These are phyloP conservation scores for Solanum ossicruentum DNA, from an alignment of 257 asterid species.

Conservation along the genomic window DNA sequence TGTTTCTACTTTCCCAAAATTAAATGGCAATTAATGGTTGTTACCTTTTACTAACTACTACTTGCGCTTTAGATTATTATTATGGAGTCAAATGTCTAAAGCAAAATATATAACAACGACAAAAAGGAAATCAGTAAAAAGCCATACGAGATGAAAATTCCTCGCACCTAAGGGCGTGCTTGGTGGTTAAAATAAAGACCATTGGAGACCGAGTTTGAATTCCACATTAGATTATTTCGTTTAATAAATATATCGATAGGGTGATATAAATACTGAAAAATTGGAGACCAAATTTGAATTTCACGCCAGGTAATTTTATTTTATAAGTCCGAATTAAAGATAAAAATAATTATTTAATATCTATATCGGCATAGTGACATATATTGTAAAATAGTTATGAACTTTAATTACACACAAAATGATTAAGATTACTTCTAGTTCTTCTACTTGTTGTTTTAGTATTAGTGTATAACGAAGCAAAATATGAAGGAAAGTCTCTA, in stretches of 20 bases:
- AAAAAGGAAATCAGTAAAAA: background rate
- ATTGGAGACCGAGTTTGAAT: background rate
- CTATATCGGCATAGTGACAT: too few relatives aligned
- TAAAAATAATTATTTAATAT: too few relatives aligned
- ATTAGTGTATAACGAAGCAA: background rate
- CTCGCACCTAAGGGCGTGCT: background rate
- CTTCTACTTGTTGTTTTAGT: too few relatives aligned
- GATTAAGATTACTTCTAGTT: too few relatives aligned
- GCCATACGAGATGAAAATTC: background rate
- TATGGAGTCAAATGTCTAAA: background rate
- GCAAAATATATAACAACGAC: background rate
- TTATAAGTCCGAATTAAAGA: too few relatives aligned
- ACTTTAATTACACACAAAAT: too few relatives aligned
- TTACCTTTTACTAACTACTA: background rate
- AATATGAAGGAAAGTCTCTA: background rate
- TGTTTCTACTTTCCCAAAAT: background rate
- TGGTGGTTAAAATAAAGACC: background rate
- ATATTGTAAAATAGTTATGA: too few relatives aligned
- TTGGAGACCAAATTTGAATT: background rate
- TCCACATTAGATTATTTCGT: background rate
- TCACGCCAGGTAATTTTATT: rapidly evolving
- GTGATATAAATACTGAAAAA: background rate
- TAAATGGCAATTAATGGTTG: background rate
- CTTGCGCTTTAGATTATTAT: background rate
- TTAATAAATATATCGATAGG: background rate